Evolutionary conservation across 257 asterid genomes (phyloP).

Genomic region (Gardenia jasminoides): DNA sequence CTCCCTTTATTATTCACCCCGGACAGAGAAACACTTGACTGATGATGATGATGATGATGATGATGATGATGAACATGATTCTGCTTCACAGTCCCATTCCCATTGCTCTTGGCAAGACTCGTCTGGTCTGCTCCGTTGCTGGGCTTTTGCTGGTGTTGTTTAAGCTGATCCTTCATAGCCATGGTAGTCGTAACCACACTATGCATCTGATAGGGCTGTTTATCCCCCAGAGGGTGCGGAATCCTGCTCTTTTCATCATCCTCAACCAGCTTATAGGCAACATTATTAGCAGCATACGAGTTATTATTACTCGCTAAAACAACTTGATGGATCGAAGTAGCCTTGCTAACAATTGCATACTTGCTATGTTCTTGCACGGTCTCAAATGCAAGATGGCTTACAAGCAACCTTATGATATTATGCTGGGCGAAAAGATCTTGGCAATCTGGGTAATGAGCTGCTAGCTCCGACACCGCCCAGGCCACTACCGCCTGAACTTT

Average conservation of each 20-base stretch:
- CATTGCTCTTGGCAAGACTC: slow-evolving; percentile 22
- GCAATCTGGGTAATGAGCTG: slow-evolving; percentile 33
- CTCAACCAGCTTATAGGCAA: slow-evolving; percentile 11
- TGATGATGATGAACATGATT: slow-evolving; percentile 19
- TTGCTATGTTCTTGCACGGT: slow-evolving; percentile 40
- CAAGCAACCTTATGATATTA: slow-evolving; percentile 39
- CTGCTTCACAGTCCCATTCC: slow-evolving; percentile 8
- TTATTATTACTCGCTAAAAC: slow-evolving; percentile 28
- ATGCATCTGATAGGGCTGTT: slow-evolving; percentile 49
- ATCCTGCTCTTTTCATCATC: slow-evolving; percentile 44
- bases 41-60: slow-evolving; percentile 42
- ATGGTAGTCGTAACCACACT: slow-evolving; percentile 51
- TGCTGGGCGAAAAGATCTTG: slow-evolving; percentile 47
- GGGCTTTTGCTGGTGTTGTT: slow-evolving; percentile 3
- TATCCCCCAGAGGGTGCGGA: slow-evolving; percentile 45
- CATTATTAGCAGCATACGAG: slow-evolving; percentile 2
- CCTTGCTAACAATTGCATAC: slow-evolving; percentile 36
- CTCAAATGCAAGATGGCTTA: slow-evolving; percentile 41
- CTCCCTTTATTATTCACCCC: slow-evolving; percentile 54
- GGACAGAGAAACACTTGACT: slow-evolving; percentile 30
- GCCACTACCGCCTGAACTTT: slow-evolving; percentile 39
- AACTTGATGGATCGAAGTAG: slow-evolving; percentile 33
- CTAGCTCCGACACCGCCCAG: slow-evolving; percentile 49
- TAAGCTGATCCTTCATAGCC: slow-evolving; percentile 42
- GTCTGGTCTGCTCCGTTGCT: slow-evolving; percentile 9